Percentiles rank a stretch among this genome's conserved stretches.
Conservation (phyloP, 257 asterid genomes). For the Ilex asprella region DNA sequence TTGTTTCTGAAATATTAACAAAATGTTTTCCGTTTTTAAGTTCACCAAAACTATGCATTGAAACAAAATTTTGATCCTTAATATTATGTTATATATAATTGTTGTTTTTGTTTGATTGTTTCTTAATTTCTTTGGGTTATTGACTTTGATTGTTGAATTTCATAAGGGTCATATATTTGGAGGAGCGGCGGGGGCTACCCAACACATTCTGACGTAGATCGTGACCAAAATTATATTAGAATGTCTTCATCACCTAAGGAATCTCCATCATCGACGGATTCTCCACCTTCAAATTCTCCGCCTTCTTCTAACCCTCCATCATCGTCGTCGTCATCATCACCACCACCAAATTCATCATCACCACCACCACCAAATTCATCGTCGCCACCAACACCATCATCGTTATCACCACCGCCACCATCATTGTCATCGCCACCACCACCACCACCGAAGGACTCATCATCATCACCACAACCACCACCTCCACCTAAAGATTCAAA, state of each 20-base stretch:
- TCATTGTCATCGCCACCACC: slow-evolving; percentile 8
- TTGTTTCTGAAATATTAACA: too few species aligned
- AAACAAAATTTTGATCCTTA: too few species aligned
- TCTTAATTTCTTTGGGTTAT: neutral
- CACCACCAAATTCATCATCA: slow-evolving; percentile 8
- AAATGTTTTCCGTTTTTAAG: too few species aligned
- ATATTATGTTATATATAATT: neutral
- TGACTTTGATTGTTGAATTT: neutral
- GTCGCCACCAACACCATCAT: slow-evolving; percentile 22
- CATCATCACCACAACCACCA: slow-evolving; percentile 16
- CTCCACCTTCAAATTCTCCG: neutral
- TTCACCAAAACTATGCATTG: too few species aligned
- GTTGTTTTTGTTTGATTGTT: neutral
- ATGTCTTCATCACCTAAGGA: slow-evolving; percentile 24
- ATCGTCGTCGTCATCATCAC: too few species aligned
- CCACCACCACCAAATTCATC: slow-evolving; percentile 4
- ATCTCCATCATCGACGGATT: slow-evolving; percentile 18
- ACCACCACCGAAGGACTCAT: slow-evolving; percentile 11
- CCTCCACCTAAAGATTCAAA: neutral
- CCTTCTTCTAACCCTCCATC: too few species aligned
- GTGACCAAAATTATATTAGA: neutral
- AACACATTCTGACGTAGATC: slow-evolving; percentile 6
- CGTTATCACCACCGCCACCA: slow-evolving; percentile 13
- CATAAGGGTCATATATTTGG: slow-evolving; percentile 23
- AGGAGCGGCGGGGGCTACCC: slow-evolving; percentile 51